A percentile compares a stretch with the other conserved stretches of the same genome.
phyloP scores from a whole-genome alignment of 1,139 yeast genomes.

The Taphrina betulina region DNA sequence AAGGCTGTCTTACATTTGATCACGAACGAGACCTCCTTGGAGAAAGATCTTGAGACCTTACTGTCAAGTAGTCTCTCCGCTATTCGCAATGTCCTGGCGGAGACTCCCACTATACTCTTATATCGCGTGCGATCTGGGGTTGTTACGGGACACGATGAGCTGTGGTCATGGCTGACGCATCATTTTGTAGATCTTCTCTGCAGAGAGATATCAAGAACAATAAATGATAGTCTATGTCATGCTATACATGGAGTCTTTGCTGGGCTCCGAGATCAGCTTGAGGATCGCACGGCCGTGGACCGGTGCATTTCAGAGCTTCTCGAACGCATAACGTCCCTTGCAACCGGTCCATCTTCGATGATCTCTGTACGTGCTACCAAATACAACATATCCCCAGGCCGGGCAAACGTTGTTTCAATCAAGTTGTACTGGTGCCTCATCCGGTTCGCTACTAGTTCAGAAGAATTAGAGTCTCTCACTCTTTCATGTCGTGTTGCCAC shows the following conservation, averaged over 20 bases:
- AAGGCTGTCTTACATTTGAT: constrained; percentile 14
- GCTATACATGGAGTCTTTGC: background rate
- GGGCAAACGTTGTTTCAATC: no score
- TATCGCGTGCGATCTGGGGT: background rate
- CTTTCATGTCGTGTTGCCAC: no score
- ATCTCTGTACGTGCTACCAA: no score
- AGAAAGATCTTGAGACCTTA: background rate
- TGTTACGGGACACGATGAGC: background rate
- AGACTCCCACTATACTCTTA: background rate
- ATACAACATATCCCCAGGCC: no score
- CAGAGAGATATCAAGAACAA: background rate
- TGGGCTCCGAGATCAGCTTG: background rate
- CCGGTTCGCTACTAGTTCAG: no score
- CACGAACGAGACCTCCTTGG: background rate
- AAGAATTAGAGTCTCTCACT: no score
- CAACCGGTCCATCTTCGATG: no score
- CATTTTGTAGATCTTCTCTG: background rate
- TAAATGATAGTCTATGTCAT: background rate
- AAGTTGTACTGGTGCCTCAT: no score
- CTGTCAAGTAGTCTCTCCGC: constrained; percentile 9
- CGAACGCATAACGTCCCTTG: no score
- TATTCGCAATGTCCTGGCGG: background rate
- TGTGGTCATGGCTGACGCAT: constrained; percentile 6
- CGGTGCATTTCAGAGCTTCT: no score
- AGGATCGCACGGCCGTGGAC: no score